Conservation (phyloP, 2,329 filamentous ascomycete genomes). For the Annulohypoxylon truncatum region DNA sequence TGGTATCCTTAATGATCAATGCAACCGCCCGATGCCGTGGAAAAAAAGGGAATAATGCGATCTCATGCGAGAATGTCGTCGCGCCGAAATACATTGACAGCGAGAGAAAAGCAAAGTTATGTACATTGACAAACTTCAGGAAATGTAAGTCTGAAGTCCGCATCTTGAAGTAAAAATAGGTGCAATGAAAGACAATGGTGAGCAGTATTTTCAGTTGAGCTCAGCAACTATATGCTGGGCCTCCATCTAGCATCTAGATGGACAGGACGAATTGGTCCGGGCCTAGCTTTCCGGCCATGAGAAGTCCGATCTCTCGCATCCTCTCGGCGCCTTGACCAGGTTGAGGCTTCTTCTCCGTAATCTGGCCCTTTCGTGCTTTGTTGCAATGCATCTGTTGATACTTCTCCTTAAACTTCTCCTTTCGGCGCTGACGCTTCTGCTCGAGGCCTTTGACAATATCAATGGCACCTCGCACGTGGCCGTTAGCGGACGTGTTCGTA, state of each 20-base stretch:
- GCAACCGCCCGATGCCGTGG: conserved; percentile 42
- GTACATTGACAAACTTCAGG: conserved; percentile 40
- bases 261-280: conserved; percentile 83
- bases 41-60: conserved; percentile 32
- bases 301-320: conserved; percentile 91
- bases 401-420: conserved; percentile 81
- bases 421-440: conserved; percentile 90
- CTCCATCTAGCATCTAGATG: conserved; percentile 64
- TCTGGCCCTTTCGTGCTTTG: conserved; percentile 77
- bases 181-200: conserved; percentile 40
- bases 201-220: conserved; percentile 16
- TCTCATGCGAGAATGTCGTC: conserved; percentile 31
- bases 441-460: conserved; percentile 98
- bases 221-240: conserved; percentile 4
- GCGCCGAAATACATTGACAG: conserved; percentile 38
- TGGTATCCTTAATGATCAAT: conserved; percentile 47
- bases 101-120: conserved; percentile 40
- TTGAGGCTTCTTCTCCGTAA: conserved; percentile 72
- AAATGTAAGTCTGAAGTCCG: conserved; percentile 15
- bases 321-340: conserved; percentile 91
- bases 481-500: conserved; percentile 56
- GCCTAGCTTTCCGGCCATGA: conserved; percentile 84
- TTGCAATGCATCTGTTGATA: conserved; percentile 88
- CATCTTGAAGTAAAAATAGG: conserved; percentile 27
- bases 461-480: conserved; percentile 89